Evolutionary conservation across 352 stramenopile genomes (phyloP), one percentile per base, ranked within the genome.

Genomic region (Globisporangium camurandrum): DNA sequence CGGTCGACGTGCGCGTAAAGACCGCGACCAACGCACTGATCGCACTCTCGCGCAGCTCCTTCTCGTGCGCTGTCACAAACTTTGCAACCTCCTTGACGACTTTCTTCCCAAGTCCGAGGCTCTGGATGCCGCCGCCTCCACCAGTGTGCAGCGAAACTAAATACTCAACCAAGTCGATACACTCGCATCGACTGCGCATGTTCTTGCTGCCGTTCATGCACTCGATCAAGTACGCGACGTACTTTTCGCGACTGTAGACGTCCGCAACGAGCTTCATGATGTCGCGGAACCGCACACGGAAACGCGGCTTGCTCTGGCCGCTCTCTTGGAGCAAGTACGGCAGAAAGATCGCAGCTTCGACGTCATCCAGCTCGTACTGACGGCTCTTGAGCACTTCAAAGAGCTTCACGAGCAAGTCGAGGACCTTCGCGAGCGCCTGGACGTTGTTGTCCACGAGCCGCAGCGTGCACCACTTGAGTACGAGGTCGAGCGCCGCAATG

Each of bases 401-500:
- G 12, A 95, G 62, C 46, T 87, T 86, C 8, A 92, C 72, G 8
- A 93, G 50, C 2, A 93, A 68, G 39, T 95, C 82, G 2, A 95
- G 61, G 28, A 95, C 47, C 36, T 93, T 93, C 1, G 75, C 79
- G 16, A 93, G 64, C 0, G 78, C 84, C 57, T 95, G 82, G 16
- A 93, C 84, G 39, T 95, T 95, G 49, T 93, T 93, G 60, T 95
- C 84, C 8, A 93, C 82, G 43, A 95, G 74, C 8, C 84, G 79
- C 12, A 95, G 66, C 5, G 71, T 77, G 24, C 75, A 92, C 84
- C 84, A 95, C 61, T 95, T 95, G 31, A 95, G 63, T 12, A 93
- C 66, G 24, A 88, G 60, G 57, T 95, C 84, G 26, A 95, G 54
- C 17, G 67, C 77, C 16, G 66, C 55, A 9, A 90, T 52, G 20